Base-by-base conservation (phyloP, 768 basidiomycete species). In the Phanerochaete sordida region DNA sequence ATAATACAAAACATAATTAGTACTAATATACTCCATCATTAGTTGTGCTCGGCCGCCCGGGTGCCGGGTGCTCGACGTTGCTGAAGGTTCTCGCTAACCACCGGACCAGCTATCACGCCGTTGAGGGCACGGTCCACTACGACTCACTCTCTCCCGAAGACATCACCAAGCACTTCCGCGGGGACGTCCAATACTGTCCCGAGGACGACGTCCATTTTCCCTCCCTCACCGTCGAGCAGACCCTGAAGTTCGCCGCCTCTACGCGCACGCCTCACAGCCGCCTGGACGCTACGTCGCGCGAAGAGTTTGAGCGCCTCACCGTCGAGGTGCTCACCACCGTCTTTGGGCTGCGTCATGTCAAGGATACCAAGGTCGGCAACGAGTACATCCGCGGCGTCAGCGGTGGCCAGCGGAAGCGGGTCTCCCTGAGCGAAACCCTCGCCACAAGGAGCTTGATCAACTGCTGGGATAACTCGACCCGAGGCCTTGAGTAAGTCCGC, bases 151-250 rank as follows among this genome's bases (percentile, higher is more conserved):
- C 84, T 0, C 82, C 89, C 1, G 73, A 82, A 1, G 79, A 92
- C 57, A 80, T 95, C 56, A 64, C 70, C 59, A 80, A 83, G 60
- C 81, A 81, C 54, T 89, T 84, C 69, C 86, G 88, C 2, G 94
- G 93, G 16, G 92, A 92, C 67, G 86, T 91, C 1, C 82, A 84
- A 57, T 93, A 91, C 69, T 87, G 82, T 61, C 89, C 90, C 0
- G 92, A 91, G 75, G 92, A 93, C 65, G 92, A 95, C 68, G 77
- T 90, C 1, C 92, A 93, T 69, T 90, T 94, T 65, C 89, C 93
- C 5, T 90, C 88, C 11, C 79, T 96, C 27, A 91, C 89, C 5
- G 91, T 93, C 31, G 80, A 83, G 50, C 81, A 93, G 68, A 93
- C 91, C 0, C 77, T 97, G 30, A 75, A 70, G 16, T 90, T 91